Evolutionary conservation across 164 flowering plant genomes (phyloP).

Genomic region (Liquidambar formosana): DNA sequence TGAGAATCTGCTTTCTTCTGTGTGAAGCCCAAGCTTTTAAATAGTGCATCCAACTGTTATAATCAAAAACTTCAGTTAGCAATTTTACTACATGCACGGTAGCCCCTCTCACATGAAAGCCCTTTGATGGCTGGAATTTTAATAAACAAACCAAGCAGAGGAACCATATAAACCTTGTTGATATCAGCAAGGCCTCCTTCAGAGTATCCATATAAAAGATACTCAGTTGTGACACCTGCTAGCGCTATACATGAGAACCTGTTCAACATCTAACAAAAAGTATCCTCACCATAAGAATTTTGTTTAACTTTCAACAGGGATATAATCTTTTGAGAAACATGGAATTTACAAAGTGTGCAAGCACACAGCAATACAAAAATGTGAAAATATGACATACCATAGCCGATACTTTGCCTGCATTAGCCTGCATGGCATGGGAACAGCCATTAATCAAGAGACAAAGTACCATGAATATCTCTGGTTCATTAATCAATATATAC

Average conservation of each 20-base stretch:
- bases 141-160: not conserved
- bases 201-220: constrained; percentile 69
- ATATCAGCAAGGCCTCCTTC: constrained; percentile 90
- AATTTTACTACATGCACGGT: not conserved
- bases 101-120: not conserved
- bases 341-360: not conserved
- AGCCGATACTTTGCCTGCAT: constrained; percentile 73
- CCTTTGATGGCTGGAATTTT: not conserved
- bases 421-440: constrained; percentile 49
- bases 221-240: constrained; percentile 90
- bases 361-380: not conserved
- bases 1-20: constrained; percentile 95
- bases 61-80: not conserved
- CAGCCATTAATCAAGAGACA: not conserved
- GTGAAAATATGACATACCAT: constrained; percentile 38
- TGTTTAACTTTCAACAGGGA: not conserved
- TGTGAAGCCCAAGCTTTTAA: constrained; percentile 73
- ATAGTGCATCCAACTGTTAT: constrained; percentile 64
- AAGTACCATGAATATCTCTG: not conserved
- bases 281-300: not conserved
- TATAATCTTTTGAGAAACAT: too few species aligned
- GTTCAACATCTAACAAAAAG: constrained; percentile 60
- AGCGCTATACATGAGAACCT: constrained; percentile 85
- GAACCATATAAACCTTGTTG: constrained; percentile 48
- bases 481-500: not conserved